phyloP scores from a whole-genome alignment of 2,329 filamentous ascomycete genomes.

The Sordariomycetes sp. region DNA sequence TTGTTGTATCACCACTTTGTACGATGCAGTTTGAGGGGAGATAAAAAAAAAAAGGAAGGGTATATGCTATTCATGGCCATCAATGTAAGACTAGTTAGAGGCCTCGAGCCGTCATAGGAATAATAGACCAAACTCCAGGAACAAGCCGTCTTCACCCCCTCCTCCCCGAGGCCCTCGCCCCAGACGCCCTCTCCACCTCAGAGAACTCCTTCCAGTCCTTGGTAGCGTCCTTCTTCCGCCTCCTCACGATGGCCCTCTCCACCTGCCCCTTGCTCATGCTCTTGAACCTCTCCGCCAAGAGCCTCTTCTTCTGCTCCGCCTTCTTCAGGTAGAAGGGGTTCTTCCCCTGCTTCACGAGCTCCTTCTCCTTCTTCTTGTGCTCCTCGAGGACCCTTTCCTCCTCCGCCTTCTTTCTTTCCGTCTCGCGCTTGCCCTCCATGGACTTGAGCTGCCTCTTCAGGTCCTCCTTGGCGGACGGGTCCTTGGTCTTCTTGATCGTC shows the following conservation, averaged over 20 bases:
- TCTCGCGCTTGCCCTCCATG: slow-evolving; percentile 66
- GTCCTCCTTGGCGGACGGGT: slow-evolving; percentile 48
- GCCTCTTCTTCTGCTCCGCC: slow-evolving; percentile 78
- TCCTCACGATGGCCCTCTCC: slow-evolving; percentile 72
- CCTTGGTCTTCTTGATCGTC: slow-evolving; percentile 53
- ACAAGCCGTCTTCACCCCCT: not conserved
- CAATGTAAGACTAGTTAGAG: not conserved
- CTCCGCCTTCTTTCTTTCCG: slow-evolving; percentile 55
- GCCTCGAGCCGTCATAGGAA: not conserved
- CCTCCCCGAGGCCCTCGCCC: slow-evolving; percentile 3
- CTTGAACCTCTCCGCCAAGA: slow-evolving; percentile 66
- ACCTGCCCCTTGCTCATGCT: slow-evolving; percentile 77
- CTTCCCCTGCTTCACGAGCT: slow-evolving; percentile 77
- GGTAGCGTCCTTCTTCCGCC: slow-evolving; percentile 75
- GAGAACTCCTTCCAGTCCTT: slow-evolving; percentile 72
- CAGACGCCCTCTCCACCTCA: slow-evolving; percentile 17
- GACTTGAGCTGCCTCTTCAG: slow-evolving; percentile 63
- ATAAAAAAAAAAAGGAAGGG: not conserved
- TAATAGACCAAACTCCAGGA: slow-evolving; percentile 2
- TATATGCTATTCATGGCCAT: not conserved
- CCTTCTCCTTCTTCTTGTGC: slow-evolving; percentile 74
- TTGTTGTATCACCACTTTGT: not conserved
- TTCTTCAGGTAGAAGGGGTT: slow-evolving; percentile 88
- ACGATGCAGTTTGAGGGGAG: not conserved
- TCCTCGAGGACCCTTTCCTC: slow-evolving; percentile 56